Percentiles rank a stretch among this genome's conserved stretches.
These are phyloP conservation scores for Miscanthus sacchariflorus DNA, from an alignment of 202 grass and related monocot genomes.

Conservation along the genomic window DNA sequence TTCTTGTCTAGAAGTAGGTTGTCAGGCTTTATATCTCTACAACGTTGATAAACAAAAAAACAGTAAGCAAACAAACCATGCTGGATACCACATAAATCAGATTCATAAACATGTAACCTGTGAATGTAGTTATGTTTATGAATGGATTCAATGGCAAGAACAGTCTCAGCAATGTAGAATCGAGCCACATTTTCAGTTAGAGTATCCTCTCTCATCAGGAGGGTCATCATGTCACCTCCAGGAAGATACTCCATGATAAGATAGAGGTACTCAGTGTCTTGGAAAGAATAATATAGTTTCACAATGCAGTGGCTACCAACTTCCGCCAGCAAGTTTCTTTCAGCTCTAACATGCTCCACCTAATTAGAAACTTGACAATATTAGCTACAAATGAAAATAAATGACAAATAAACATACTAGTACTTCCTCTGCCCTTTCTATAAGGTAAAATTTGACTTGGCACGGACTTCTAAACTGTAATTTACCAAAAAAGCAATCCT, in stretches of 20 bases:
- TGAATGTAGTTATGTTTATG: constrained; percentile 99
- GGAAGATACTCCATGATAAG: constrained; percentile 99
- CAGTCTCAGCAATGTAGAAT: constrained; percentile 95
- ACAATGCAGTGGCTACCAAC: constrained; percentile 97
- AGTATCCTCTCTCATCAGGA: constrained; percentile 95
- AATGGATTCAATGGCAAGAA: constrained; percentile 96
- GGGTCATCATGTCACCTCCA: constrained; percentile 98
- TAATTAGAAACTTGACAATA: constrained; percentile 37
- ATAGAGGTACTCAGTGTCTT: constrained; percentile 91
- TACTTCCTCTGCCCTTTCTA: background rate
- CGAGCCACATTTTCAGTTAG: constrained; percentile 84
- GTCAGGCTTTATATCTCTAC: constrained; percentile 88
- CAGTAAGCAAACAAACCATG: constrained; percentile 35
- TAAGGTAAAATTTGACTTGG: background rate
- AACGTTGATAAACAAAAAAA: constrained; percentile 40
- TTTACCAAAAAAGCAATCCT: background rate
- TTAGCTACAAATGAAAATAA: constrained; percentile 9
- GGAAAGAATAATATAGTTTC: constrained; percentile 99
- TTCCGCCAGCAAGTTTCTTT: constrained; percentile 97
- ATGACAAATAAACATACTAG: constrained; percentile 40
- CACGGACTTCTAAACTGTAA: background rate
- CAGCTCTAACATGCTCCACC: constrained; percentile 99
- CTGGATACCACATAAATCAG: constrained; percentile 3
- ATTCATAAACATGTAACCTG: constrained; percentile 65
- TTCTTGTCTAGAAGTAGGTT: constrained; percentile 87